These are phyloP conservation scores for Magnaporthales sp. DNA, from an alignment of 2,329 filamentous ascomycete species.

Conservation along the genomic window DNA sequence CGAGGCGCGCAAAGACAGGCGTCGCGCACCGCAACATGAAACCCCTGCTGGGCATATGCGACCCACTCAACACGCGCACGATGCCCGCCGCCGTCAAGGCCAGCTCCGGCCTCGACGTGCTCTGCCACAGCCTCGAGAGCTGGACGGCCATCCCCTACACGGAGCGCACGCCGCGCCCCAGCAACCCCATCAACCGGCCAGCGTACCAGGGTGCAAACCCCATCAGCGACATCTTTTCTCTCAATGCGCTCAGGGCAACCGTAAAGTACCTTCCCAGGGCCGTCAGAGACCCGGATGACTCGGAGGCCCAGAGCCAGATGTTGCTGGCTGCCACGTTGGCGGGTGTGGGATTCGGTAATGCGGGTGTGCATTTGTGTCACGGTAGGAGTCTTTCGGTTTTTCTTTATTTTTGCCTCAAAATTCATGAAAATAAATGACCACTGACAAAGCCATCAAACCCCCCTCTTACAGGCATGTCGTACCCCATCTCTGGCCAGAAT, in stretches of 20 bases:
- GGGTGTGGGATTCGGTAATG: constrained; percentile 94
- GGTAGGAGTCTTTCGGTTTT: constrained; percentile 28
- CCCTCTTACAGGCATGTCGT: constrained; percentile 62
- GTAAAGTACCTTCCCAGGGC: constrained; percentile 89
- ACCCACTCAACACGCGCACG: constrained; percentile 82
- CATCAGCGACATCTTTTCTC: constrained; percentile 93
- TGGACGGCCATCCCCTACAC: constrained; percentile 97
- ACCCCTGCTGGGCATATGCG: constrained; percentile 81
- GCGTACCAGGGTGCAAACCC: constrained; percentile 97
- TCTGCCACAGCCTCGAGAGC: constrained; percentile 91
- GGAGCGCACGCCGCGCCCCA: constrained; percentile 73
- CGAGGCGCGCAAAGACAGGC: constrained; percentile 86
- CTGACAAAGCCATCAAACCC: not conserved
- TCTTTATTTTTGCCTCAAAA: not conserved
- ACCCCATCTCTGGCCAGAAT: constrained; percentile 94
- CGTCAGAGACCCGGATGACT: constrained; percentile 79
- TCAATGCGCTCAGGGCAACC: constrained; percentile 73
- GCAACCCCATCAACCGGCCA: constrained; percentile 82
- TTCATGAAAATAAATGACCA: no score
- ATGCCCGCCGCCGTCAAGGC: constrained; percentile 95
- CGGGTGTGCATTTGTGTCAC: constrained; percentile 76
- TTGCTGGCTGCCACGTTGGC: constrained; percentile 88
- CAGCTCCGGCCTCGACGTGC: constrained; percentile 82
- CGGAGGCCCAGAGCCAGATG: constrained; percentile 93
- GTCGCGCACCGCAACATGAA: constrained; percentile 94